These are phyloP conservation scores for Globisporangium rhizosaccharum DNA, from an alignment of 352 stramenopile genomes.

Conservation along the genomic window DNA sequence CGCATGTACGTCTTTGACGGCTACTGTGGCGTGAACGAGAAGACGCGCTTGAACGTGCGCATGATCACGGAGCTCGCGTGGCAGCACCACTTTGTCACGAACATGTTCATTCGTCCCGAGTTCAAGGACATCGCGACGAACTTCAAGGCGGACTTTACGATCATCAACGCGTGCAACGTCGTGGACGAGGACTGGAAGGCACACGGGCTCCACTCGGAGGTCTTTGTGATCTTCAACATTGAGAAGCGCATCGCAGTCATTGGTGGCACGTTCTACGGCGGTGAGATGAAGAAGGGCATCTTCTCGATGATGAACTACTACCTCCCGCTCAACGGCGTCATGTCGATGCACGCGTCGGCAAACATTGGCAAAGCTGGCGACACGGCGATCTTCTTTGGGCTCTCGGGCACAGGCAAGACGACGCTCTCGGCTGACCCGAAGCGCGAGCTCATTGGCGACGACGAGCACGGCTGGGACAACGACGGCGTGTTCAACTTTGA, in stretches of 20 bases:
- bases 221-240: conserved; percentile 97
- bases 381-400: conserved; percentile 97
- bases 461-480: conserved; percentile 97
- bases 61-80: conserved; percentile 98
- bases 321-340: conserved; percentile 92
- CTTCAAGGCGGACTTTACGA: conserved; percentile 97
- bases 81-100: conserved; percentile 98
- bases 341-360: conserved; percentile 98
- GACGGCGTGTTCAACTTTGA: conserved; percentile 99
- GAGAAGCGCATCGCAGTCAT: conserved; percentile 95
- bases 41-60: conserved; percentile 92
- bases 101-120: conserved; percentile 94
- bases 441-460: conserved; percentile 70
- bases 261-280: conserved; percentile 95
- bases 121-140: conserved; percentile 80
- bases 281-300: conserved; percentile 99
- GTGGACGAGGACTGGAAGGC: conserved; percentile 93
- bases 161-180: conserved; percentile 97
- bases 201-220: conserved; percentile 93
- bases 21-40: conserved; percentile 91
- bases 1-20: conserved; percentile 96
- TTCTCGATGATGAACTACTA: conserved; percentile 99
- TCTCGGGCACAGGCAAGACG: conserved; percentile 89
- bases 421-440: conserved; percentile 90
- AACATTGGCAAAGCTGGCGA: conserved; percentile 97